phyloP scores from a whole-genome alignment of 192 early-diverging fungal genomes.

The Fimicolochytrium jonesii region DNA sequence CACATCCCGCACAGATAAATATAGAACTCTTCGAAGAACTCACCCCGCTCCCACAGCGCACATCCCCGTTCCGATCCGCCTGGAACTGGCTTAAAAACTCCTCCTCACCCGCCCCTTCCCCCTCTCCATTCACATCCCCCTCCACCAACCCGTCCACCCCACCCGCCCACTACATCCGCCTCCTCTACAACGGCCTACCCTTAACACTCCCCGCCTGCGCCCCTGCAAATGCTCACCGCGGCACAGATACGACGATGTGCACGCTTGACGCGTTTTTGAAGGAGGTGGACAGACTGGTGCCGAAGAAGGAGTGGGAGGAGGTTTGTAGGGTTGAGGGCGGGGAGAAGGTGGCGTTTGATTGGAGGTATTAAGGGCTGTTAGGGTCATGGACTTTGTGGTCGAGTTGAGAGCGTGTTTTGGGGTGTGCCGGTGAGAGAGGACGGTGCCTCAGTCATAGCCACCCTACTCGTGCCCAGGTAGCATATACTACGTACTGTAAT shows the following conservation, averaged over 20 bases:
- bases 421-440: no score
- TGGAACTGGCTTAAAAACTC: background rate
- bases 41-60: no score
- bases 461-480: no score
- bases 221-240: conserved; percentile 2
- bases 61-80: background rate
- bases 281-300: conserved; percentile 22
- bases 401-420: no score
- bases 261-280: conserved; percentile 36
- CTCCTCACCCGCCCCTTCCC: no score
- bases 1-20: conserved; percentile 17
- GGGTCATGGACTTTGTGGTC: no score
- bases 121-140: conserved; percentile 1
- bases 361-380: conserved; percentile 12
- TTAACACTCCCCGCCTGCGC: conserved; percentile 23
- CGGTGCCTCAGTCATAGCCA: no score
- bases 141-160: background rate
- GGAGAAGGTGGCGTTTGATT: conserved; percentile 7
- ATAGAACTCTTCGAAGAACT: conserved; percentile 27
- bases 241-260: conserved; percentile 24
- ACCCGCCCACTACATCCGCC: conserved; percentile 21
- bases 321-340: conserved; percentile 11
- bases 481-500: no score
- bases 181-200: conserved; percentile 31
- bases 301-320: conserved; percentile 24